Percentiles rank a stretch among this genome's conserved stretches.
Conservation (phyloP, 805 yeast genomes). For the Lipomyces chichibuensis region DNA sequence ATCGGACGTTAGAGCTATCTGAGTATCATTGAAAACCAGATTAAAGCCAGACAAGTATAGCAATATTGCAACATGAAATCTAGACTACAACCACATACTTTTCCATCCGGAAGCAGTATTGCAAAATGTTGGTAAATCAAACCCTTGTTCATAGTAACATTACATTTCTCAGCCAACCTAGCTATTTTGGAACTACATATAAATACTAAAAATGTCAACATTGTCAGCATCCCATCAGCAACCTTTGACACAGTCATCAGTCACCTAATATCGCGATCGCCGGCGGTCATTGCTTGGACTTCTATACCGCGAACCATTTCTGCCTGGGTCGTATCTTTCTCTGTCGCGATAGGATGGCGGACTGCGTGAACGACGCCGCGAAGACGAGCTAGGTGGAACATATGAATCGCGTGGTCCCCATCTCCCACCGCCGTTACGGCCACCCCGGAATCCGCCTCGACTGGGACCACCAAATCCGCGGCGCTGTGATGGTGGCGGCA, state of each 20-base stretch:
- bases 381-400: not conserved
- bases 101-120: not conserved
- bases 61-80: not conserved
- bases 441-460: slow-evolving; percentile 17
- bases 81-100: not conserved
- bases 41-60: not conserved
- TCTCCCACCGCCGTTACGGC: slow-evolving; percentile 13
- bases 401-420: slow-evolving; percentile 6
- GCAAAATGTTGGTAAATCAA: not conserved
- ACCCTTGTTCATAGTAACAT: not conserved
- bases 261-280: not conserved
- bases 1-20: not conserved
- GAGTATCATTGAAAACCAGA: not conserved
- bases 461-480: slow-evolving; percentile 8
- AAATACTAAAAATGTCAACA: not conserved
- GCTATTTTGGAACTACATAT: not conserved
- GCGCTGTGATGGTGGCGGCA: slow-evolving; percentile 14
- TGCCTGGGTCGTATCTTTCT: slow-evolving; percentile 1
- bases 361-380: slow-evolving; percentile 25
- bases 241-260: not conserved
- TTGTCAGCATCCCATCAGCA: not conserved
- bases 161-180: not conserved
- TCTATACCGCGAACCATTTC: slow-evolving; percentile 4
- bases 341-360: slow-evolving; percentile 15
- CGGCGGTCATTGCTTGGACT: not conserved